Conservation (phyloP, 2,329 filamentous ascomycete species). For the Cladosporium halotolerans region DNA sequence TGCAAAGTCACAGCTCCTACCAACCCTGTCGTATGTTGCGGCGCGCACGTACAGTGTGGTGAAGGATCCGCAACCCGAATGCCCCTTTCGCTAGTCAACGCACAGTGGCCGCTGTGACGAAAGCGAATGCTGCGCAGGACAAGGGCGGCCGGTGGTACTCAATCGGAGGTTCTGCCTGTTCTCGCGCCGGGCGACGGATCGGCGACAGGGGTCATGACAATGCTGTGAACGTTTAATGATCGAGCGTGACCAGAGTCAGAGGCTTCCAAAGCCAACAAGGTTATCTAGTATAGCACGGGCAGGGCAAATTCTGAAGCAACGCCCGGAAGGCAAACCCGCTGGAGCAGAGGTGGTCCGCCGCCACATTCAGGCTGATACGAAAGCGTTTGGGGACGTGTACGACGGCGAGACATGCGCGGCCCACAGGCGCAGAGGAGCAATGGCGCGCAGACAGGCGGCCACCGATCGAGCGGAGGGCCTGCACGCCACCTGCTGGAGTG, state of each 20-base stretch:
- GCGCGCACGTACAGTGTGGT: background rate
- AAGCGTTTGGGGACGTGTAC: background rate
- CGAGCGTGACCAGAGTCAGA: background rate
- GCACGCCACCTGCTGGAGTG: background rate
- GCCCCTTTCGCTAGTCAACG: slow-evolving; percentile 20
- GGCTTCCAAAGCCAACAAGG: background rate
- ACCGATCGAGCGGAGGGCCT: background rate
- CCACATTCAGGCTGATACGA: no score
- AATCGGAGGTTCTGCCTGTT: slow-evolving; percentile 29
- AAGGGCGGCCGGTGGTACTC: slow-evolving; percentile 24
- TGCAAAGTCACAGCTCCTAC: slow-evolving; percentile 12
- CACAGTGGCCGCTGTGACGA: slow-evolving; percentile 21
- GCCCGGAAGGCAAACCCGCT: no score
- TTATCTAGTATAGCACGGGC: background rate
- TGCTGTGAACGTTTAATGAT: background rate
- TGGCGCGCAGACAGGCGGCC: background rate
- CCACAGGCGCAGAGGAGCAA: background rate
- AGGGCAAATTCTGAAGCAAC: no score
- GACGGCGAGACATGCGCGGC: background rate
- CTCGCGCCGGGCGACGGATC: slow-evolving; percentile 9
- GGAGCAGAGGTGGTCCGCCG: no score
- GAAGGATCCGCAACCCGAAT: slow-evolving; percentile 6
- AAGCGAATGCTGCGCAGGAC: slow-evolving; percentile 20
- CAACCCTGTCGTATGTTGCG: slow-evolving; percentile 14
- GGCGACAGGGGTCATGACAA: slow-evolving; percentile 6